Evolutionary conservation across 768 basidiomycete species (phyloP).

Genomic region (Rhizopogon salebrosus): DNA sequence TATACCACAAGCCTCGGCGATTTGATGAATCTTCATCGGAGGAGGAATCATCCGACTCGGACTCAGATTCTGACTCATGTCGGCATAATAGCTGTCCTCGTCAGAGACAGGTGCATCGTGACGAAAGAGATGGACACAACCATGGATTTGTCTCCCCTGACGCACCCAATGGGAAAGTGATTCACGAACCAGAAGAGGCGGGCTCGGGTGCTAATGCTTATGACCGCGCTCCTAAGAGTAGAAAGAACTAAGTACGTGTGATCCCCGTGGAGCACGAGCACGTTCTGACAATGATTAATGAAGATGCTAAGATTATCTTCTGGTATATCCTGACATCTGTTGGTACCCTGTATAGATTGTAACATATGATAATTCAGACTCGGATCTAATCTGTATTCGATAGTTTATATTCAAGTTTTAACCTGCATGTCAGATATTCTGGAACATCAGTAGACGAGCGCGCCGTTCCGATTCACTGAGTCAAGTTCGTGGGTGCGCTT

Average conservation of each 20-base stretch:
- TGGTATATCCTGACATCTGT: not conserved
- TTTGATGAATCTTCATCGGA: conserved; percentile 83
- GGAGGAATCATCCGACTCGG: conserved; percentile 47
- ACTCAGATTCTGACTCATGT: conserved; percentile 29
- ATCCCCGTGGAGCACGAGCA: not conserved
- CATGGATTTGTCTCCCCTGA: conserved; percentile 6
- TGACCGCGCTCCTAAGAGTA: conserved; percentile 33
- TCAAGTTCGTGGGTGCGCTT: too few species aligned
- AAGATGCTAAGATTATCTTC: not conserved
- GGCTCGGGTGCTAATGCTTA: conserved; percentile 43
- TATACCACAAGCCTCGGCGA: conserved; percentile 76
- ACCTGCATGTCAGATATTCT: too few species aligned
- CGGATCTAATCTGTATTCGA: too few species aligned
- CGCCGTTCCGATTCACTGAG: too few species aligned
- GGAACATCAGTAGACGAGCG: too few species aligned
- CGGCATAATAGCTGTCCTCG: conserved; percentile 1
- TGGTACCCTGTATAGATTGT: not conserved
- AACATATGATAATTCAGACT: not conserved
- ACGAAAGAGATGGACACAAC: conserved; percentile 2
- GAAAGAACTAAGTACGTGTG: not conserved
- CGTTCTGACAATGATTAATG: not conserved
- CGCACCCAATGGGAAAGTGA: not conserved
- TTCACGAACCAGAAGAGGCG: conserved; percentile 15
- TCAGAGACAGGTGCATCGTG: conserved; percentile 1
- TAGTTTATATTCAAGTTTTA: not conserved